Conservation (phyloP, 2,329 filamentous ascomycete species). For the Proliferodiscus dingleyae region DNA sequence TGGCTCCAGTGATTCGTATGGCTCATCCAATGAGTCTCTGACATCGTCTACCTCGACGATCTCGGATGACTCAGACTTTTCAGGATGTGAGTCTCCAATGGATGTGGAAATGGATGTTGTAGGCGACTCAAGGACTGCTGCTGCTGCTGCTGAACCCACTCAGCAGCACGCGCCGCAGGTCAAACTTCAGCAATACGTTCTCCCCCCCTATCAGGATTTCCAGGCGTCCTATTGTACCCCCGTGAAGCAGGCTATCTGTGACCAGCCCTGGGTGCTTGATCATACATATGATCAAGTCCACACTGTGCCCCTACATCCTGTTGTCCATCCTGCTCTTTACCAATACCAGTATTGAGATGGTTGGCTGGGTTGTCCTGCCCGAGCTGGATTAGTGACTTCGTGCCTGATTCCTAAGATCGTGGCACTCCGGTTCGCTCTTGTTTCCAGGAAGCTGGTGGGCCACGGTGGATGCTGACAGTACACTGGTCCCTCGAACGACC, state of each 20-base stretch:
- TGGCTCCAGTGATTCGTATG: constrained; percentile 42
- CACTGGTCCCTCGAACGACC: too few species aligned
- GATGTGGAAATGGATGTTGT: constrained; percentile 8
- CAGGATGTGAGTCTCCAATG: constrained; percentile 12
- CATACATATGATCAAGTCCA: constrained; percentile 18
- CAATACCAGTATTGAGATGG: constrained; percentile 9
- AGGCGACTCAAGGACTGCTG: constrained; percentile 7
- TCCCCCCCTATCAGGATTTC: constrained; percentile 18
- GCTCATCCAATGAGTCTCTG: constrained; percentile 33
- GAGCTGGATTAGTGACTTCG: constrained; percentile 9
- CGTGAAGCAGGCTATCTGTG: constrained; percentile 15
- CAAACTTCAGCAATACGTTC: constrained; percentile 18
- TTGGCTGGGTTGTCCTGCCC: constrained; percentile 5
- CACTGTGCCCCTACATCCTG: constrained; percentile 12
- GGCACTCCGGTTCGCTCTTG: too few species aligned
- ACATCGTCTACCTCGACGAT: constrained; percentile 23
- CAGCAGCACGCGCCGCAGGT: neutral
- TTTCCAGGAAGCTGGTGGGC: too few species aligned
- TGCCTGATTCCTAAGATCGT: neutral
- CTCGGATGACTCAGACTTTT: constrained; percentile 20
- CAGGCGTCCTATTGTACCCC: constrained; percentile 9
- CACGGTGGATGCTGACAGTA: too few species aligned
- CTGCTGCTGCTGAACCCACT: neutral
- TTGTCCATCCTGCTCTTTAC: constrained; percentile 14
- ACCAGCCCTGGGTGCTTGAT: constrained; percentile 21